A percentile compares a stretch with the other conserved stretches of the same genome.
Evolutionary conservation across 805 yeast species (phyloP).

Genomic region (Candida ovalis): DNA sequence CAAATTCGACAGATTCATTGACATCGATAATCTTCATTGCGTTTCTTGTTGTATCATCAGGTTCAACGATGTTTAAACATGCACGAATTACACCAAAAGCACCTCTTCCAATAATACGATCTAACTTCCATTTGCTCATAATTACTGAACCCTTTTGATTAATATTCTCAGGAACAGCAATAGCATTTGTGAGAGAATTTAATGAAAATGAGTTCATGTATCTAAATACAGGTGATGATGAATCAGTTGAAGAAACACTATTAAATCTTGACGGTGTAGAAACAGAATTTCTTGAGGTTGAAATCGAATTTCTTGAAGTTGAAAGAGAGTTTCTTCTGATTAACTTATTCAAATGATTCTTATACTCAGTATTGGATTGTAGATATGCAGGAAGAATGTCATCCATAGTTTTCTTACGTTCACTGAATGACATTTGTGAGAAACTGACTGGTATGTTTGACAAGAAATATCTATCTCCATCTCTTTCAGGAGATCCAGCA

Average conservation of each 20-base stretch:
- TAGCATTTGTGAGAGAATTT: constrained; percentile 7
- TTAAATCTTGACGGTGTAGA: background rate
- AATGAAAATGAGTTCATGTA: constrained; percentile 20
- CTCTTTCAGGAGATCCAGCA: constrained; percentile 32
- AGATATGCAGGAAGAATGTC: constrained; percentile 26
- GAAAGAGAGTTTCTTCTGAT: constrained; percentile 26
- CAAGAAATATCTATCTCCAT: constrained; percentile 39
- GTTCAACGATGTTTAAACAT: constrained; percentile 15
- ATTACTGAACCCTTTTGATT: constrained; percentile 71
- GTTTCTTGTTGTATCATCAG: constrained; percentile 11
- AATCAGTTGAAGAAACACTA: constrained; percentile 10
- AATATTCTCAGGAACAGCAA: constrained; percentile 13
- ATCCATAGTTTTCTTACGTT: constrained; percentile 36
- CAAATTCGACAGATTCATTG: constrained; percentile 41
- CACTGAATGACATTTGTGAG: constrained; percentile 49
- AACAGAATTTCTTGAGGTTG: background rate
- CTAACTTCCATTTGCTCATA: constrained; percentile 50
- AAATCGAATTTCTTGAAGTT: background rate
- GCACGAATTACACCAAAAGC: constrained; percentile 81
- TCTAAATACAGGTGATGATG: constrained; percentile 24
- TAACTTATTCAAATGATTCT: constrained; percentile 28
- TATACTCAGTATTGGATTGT: constrained; percentile 27
- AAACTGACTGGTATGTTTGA: constrained; percentile 46
- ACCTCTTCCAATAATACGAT: constrained; percentile 79
- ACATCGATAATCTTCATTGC: constrained; percentile 30